Evolutionary conservation across 164 flowering plant genomes (phyloP), one percentile per base, ranked within the genome.

Genomic region (Tetracentron sinense): DNA sequence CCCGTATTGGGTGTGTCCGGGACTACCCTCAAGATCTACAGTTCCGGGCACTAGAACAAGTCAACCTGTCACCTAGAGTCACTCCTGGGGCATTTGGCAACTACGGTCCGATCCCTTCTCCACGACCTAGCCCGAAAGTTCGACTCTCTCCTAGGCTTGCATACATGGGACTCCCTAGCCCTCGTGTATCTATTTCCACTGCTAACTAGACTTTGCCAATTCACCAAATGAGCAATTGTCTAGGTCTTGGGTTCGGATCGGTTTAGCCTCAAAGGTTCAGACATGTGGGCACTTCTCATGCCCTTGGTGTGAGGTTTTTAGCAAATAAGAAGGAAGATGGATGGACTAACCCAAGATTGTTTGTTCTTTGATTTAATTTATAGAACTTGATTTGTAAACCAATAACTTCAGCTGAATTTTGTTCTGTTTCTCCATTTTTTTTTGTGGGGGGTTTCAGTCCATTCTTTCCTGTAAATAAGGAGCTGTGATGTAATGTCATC

Each of bases 91-190:
- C 68, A 10, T 11, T 21, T 15, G 56, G 71, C 23, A 31, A 58
- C 64, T 23, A 26, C 17, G 73, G 76, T 27, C 96, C 96, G 0
- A 85, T 91, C 59, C 97, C 96, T 31, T 88, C 91, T 4, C 95
- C 95, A 7, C 65, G 95, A 21, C 91, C 89, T 19, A 86, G 89
- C 68, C 90, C 95, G 16, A 86, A 73, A 69, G 63, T 84, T 54
- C 73, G 84, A 26, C 65, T 90, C 15, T 93, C 97, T 0, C 98
- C 98, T 5, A 77, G 92, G 79, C 78, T 93, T 47, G 68, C 88
- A 8, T 80, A 74, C 58, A 89, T 93, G 92, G 96, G 97, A 57
- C 72, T 83, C 22, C 95, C 93, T 38, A 87, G 89, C 71, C 96
- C 93, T 44, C 67, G 83, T 61, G 65, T 71, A 1, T 28, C 65